Conservation (phyloP, 805 yeast genomes). For the Candida dendrica region DNA sequence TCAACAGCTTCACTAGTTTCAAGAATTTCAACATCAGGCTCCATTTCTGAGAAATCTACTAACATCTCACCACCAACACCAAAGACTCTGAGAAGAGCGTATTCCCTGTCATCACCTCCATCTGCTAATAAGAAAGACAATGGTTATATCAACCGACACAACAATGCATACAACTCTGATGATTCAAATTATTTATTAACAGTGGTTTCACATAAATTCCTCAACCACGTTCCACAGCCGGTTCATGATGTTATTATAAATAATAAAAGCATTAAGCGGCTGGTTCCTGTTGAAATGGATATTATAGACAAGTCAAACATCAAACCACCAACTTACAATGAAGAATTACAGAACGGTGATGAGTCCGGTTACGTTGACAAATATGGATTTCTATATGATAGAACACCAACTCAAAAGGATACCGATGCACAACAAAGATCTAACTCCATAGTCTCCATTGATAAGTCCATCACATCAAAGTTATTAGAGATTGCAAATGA, state of each 20-base stretch:
- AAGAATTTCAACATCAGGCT: neutral
- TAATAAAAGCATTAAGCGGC: slow-evolving; percentile 1
- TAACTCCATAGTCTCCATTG: neutral
- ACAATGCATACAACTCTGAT: neutral
- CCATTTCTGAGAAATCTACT: neutral
- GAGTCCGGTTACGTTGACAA: slow-evolving; percentile 30
- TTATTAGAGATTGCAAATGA: slow-evolving; percentile 25
- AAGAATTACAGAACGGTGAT: neutral
- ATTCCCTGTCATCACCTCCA: slow-evolving; percentile 11
- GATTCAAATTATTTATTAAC: slow-evolving; percentile 3
- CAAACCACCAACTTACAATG: slow-evolving; percentile 24
- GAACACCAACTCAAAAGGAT: slow-evolving; percentile 9
- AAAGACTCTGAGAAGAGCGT: slow-evolving; percentile 11
- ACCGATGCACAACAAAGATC: neutral
- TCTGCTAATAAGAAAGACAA: slow-evolving; percentile 2
- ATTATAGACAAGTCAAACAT: slow-evolving; percentile 20
- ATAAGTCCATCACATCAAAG: slow-evolving; percentile 8
- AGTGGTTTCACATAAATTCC: slow-evolving; percentile 12
- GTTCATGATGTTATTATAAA: slow-evolving; percentile 14
- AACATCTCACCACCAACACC: slow-evolving; percentile 3
- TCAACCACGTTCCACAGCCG: slow-evolving; percentile 15
- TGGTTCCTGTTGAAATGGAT: slow-evolving; percentile 38
- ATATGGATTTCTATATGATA: slow-evolving; percentile 41
- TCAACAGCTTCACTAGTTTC: neutral
- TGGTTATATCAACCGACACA: neutral